phyloP scores from a whole-genome alignment of 2,329 filamentous ascomycete genomes.

The Aspergillus ruber region DNA sequence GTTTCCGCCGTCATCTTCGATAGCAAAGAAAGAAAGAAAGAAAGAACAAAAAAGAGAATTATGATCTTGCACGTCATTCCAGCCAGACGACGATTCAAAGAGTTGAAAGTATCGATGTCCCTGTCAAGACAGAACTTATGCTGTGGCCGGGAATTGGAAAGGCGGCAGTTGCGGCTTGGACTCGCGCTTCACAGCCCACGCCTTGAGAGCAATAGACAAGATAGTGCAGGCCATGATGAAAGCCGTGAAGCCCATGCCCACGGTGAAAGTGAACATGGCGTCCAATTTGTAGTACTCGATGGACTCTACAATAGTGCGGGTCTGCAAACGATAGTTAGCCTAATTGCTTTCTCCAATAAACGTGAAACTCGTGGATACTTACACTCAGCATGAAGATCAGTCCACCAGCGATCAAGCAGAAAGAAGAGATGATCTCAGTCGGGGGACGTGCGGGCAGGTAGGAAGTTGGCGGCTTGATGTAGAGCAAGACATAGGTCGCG shows the following conservation, averaged over 20 bases:
- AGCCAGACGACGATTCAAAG: neutral
- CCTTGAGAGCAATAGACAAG: conserved; percentile 73
- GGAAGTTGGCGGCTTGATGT: conserved; percentile 72
- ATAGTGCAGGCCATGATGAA: conserved; percentile 82
- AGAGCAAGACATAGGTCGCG: conserved; percentile 73
- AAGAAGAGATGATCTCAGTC: conserved; percentile 79
- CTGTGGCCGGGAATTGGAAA: conserved; percentile 23
- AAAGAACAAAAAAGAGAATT: too few relatives aligned
- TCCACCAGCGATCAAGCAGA: conserved; percentile 81
- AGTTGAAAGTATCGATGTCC: neutral
- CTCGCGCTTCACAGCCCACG: conserved; percentile 62
- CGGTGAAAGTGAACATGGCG: conserved; percentile 89
- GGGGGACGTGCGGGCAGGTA: conserved; percentile 77
- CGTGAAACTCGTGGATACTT: conserved; percentile 34
- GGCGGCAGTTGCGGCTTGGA: conserved; percentile 20
- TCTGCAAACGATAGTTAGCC: conserved; percentile 41
- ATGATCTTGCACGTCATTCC: neutral
- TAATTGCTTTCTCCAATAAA: conserved; percentile 5
- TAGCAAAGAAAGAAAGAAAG: neutral
- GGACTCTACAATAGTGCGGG: conserved; percentile 66
- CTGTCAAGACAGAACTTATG: neutral
- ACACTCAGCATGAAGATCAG: conserved; percentile 89
- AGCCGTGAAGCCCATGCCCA: conserved; percentile 75
- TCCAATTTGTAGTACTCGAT: conserved; percentile 73
- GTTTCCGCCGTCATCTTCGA: conserved; percentile 1